Base-by-base conservation (phyloP, 495 filamentous ascomycete species). In the Trichocladium antarcticum region DNA sequence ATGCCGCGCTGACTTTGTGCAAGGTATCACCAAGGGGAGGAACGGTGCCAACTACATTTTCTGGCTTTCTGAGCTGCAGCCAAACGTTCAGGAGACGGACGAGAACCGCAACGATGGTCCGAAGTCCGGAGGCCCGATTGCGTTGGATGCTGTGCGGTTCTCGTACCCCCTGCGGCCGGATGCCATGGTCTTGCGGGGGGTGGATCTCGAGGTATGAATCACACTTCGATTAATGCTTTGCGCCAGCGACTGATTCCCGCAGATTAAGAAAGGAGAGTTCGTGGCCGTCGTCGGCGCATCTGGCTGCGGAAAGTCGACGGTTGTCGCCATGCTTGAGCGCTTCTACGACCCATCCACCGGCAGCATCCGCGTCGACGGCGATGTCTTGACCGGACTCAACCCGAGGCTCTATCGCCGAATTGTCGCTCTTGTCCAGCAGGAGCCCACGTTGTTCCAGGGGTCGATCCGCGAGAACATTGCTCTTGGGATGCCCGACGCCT, bases 191-290 rank as follows among this genome's bases (percentile, higher is more conserved):
- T 74, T 84, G 41, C 58, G 58, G 1, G 68, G 69, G 12, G 53
- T 79, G 28, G 20, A 55, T 37, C 29, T 60, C 72, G 83, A 15
- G 42, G 49, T 45, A 35, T 34, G 49, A 7, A 0, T 69, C 63
- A 17, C 72, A 61, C 9, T 5, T 41, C 7, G 6, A 19, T 1
- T 15, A 15, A 9, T 14, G 4, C 17, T 12, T 22, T 6, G 2
- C 6, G 8, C 20, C 5, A 42, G n/a, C n/a, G n/a, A 20, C 46
- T 27, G 29, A 35, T 17, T 19, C 15, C 16, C 6, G 36, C 17
- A 59, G 86, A 81, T 87, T 44, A 62, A 76, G 45, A 74, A 76
- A 31, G 84, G 85, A 3, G 87, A 29, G 68, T 90, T 35, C 72
- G 85, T 39, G 73, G 87, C 36, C 71, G 84, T 61, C 79, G 86